Evolutionary conservation across 495 filamentous ascomycete genomes (phyloP).

Genomic region (Trichocladium uniseriatum): DNA sequence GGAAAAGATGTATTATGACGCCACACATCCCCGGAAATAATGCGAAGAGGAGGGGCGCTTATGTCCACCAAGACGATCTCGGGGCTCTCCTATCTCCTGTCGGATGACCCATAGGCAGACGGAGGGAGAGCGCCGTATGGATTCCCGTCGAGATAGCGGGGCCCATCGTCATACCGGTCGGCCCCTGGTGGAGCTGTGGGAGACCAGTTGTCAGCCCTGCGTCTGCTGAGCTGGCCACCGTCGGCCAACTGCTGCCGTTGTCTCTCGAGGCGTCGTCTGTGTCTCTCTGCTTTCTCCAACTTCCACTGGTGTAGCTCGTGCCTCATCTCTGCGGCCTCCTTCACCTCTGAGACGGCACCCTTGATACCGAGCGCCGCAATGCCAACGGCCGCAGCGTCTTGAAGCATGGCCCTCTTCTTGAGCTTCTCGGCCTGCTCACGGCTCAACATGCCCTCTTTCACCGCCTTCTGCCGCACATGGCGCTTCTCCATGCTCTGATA

Average conservation of each 20-base stretch:
- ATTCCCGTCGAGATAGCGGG: slow-evolving; percentile 44
- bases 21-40: slow-evolving; percentile 4
- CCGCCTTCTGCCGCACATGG: slow-evolving; percentile 56
- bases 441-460: slow-evolving; percentile 65
- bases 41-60: not conserved
- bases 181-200: slow-evolving; percentile 28
- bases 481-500: slow-evolving; percentile 69
- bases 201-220: slow-evolving; percentile 32
- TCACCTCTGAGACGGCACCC: slow-evolving; percentile 60
- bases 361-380: slow-evolving; percentile 83
- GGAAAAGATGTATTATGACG: slow-evolving; percentile 2
- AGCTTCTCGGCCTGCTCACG: slow-evolving; percentile 64
- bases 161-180: slow-evolving; percentile 31
- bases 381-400: slow-evolving; percentile 69
- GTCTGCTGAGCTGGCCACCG: slow-evolving; percentile 22
- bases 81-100: slow-evolving; percentile 31
- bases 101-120: slow-evolving; percentile 23
- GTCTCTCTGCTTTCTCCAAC: slow-evolving; percentile 32
- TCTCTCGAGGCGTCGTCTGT: slow-evolving; percentile 32
- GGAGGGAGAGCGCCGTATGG: slow-evolving; percentile 41
- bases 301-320: slow-evolving; percentile 37
- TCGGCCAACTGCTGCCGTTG: slow-evolving; percentile 14
- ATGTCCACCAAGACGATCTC: too few species aligned
- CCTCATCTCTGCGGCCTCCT: slow-evolving; percentile 36
- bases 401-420: slow-evolving; percentile 61